Conservation (phyloP, 208 protist genomes). For the Wallacemonas sp. region DNA sequence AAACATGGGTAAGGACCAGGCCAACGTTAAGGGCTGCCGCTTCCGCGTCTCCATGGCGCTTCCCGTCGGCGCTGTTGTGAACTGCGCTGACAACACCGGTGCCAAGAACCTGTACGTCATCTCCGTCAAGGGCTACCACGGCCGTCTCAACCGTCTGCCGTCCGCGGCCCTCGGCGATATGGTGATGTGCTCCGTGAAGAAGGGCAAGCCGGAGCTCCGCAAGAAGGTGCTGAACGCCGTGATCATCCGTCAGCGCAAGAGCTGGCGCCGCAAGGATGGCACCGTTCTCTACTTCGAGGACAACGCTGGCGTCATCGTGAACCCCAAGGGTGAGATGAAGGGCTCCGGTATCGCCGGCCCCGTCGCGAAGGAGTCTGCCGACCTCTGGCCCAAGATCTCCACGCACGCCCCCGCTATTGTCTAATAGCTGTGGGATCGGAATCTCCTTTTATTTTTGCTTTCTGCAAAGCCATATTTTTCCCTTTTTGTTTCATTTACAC, state of each 20-base stretch:
- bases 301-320: constrained; percentile 99
- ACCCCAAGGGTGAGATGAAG: constrained; percentile 99
- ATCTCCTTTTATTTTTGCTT: constrained; percentile 22
- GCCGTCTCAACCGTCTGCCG: constrained; percentile 98
- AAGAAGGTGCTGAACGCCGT: constrained; percentile 99
- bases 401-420: constrained; percentile 95
- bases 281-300: constrained; percentile 99
- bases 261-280: constrained; percentile 98
- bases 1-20: constrained; percentile 90
- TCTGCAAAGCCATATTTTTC: constrained; percentile 20
- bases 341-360: constrained; percentile 99
- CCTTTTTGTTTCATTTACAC: constrained; percentile 17
- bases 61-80: constrained; percentile 98
- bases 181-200: constrained; percentile 99
- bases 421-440: constrained; percentile 57
- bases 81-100: constrained; percentile 99
- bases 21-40: constrained; percentile 95
- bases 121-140: constrained; percentile 97
- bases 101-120: constrained; percentile 99
- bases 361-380: constrained; percentile 99
- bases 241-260: constrained; percentile 99
- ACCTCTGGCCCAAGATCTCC: constrained; percentile 99
- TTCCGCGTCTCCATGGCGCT: constrained; percentile 99
- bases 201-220: constrained; percentile 99
- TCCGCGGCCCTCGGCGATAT: constrained; percentile 98